Percentiles rank a stretch among this genome's conserved stretches.
phyloP scores from a whole-genome alignment of 495 filamentous ascomycete species.

The Lasiosphaeria miniovina region DNA sequence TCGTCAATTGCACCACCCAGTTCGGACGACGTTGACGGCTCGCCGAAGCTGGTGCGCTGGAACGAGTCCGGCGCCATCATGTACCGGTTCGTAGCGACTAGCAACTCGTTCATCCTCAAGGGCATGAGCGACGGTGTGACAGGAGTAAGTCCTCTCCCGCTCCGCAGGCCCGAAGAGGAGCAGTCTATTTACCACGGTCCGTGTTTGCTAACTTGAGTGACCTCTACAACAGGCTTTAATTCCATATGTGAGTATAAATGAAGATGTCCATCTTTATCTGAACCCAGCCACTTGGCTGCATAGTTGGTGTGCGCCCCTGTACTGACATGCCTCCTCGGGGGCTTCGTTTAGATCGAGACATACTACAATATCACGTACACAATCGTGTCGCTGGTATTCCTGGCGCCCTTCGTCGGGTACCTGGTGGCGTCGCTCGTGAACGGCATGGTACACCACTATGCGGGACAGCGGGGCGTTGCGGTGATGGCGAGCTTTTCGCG shows the following conservation, averaged over 20 bases:
- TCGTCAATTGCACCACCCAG: background rate
- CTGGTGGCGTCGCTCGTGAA: constrained; percentile 72
- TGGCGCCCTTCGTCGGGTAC: constrained; percentile 78
- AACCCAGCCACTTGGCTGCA: background rate
- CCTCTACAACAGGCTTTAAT: constrained; percentile 4
- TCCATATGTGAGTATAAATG: constrained; percentile 5
- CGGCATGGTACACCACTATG: constrained; percentile 50
- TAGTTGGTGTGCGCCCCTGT: background rate
- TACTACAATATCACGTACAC: constrained; percentile 74
- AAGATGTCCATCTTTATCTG: background rate
- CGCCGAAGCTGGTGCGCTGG: constrained; percentile 54
- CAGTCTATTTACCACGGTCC: background rate
- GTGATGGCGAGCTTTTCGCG: constrained; percentile 62
- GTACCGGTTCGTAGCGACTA: constrained; percentile 61
- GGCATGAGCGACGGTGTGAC: constrained; percentile 80
- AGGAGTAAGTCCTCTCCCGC: constrained; percentile 54
- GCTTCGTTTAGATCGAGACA: constrained; percentile 47
- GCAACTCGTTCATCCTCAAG: constrained; percentile 74
- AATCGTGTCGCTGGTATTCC: constrained; percentile 75
- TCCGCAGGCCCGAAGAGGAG: background rate
- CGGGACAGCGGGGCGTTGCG: constrained; percentile 75
- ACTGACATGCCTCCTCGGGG: background rate
- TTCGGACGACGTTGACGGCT: background rate
- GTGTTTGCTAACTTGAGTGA: background rate
- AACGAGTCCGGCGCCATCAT: constrained; percentile 66